Evolutionary conservation across 495 filamentous ascomycete species (phyloP).

Genomic region (Lindgomyces ingoldianus): DNA sequence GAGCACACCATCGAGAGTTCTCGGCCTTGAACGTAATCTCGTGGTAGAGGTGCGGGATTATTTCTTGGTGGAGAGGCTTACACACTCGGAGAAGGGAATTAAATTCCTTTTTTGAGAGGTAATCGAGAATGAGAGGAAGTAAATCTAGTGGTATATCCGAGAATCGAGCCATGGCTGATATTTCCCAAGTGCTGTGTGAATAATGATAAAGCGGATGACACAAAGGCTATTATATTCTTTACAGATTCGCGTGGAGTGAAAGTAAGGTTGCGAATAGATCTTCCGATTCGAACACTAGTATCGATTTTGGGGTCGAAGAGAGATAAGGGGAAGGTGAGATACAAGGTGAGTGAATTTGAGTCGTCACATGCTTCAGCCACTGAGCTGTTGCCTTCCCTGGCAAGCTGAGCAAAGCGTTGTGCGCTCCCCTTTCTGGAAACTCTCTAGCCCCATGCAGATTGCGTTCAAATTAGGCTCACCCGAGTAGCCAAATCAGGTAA

Average conservation of each 20-base stretch:
- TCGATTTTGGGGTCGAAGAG: conserved; percentile 7
- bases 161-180: conserved; percentile 12
- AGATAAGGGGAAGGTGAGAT: conserved; percentile 12
- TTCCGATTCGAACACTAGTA: conserved; percentile 12
- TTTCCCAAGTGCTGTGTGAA: not conserved
- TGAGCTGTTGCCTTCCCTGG: not conserved
- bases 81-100: conserved; percentile 11
- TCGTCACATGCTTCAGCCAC: conserved; percentile 2
- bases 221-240: no score
- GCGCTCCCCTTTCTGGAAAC: not conserved
- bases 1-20: conserved; percentile 18
- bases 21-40: conserved; percentile 10
- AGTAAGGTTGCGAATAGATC: no score
- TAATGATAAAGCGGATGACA: no score
- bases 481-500: not conserved
- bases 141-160: conserved; percentile 6
- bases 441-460: conserved; percentile 2
- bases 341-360: conserved; percentile 10
- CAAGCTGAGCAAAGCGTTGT: not conserved
- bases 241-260: no score
- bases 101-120: conserved; percentile 7
- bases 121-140: conserved; percentile 4
- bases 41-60: conserved; percentile 4
- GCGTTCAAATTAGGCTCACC: not conserved
- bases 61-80: conserved; percentile 11